Base-by-base conservation (phyloP, 1,284 basidiomycete species). In the Rhodotorula sp. region DNA sequence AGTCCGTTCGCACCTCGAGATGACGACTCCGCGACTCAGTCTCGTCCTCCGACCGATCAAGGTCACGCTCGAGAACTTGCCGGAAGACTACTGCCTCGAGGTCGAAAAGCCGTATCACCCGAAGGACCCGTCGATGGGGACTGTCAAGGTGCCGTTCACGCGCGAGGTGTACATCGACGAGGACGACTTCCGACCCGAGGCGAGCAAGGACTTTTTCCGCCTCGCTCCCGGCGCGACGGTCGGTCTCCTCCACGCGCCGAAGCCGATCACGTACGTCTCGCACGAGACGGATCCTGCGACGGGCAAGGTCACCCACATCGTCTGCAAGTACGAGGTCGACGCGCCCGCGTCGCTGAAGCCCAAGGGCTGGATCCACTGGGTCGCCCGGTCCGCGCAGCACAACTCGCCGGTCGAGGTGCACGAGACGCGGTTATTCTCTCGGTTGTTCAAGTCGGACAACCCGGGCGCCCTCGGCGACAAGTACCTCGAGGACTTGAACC, bases 361-460 rank as follows among this genome's bases (percentile, higher is more conserved):
- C 47, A 97, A 97, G 81, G 90, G 94, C 21, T 99, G 90, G 84
- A 93, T 99, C 80, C 97, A 99, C 81, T 99, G 97, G 97, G 92
- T 99, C 23, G 93, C 92, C 58, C 90, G 92, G 76, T 91, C 95
- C 79, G 85, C 87, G 18, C 84, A 89, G 10, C 89, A 89, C 0
- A 86, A 88, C 18, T 92, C 90, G 73, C 93, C 94, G 16, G 90
- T 98, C 57, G 83, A 84, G 62, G 85, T 99, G 75, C 89, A 93
- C 80, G 93, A 99, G 84, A 92, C 91, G 54, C 89, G 94, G 64
- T 87, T 97, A 79, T 98, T 98, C 86, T 87, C 93, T 80, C 90
- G 89, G 54, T 85, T 99, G 18, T 99, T 99, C 88, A 94, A 92
- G 83, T 91, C 89, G 78, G 93, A 96, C 79, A 91, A 94, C 78